Evolutionary conservation across 345 rosid species (phyloP).

Genomic region (Sisymbrium irio): DNA sequence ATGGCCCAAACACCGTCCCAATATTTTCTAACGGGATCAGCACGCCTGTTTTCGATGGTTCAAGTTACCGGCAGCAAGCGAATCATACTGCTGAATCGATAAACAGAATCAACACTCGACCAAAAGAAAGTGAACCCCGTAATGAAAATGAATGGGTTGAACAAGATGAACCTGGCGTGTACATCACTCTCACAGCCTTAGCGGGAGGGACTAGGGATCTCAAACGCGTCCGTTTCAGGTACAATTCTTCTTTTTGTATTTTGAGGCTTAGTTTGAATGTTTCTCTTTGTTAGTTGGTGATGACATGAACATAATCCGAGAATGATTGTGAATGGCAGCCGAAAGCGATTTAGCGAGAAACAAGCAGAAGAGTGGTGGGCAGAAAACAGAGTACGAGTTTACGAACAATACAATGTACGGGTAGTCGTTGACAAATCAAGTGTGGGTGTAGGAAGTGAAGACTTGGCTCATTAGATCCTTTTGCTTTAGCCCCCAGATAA

Average conservation of each 20-base stretch:
- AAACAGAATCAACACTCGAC: constrained; percentile 54
- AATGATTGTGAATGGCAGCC: constrained; percentile 51
- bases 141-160: constrained; percentile 70
- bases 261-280: not conserved
- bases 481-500: not conserved
- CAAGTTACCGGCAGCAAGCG: constrained; percentile 38
- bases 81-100: constrained; percentile 47
- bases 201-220: constrained; percentile 80
- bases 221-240: constrained; percentile 99
- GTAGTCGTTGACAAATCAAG: constrained; percentile 67
- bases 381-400: constrained; percentile 83
- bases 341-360: constrained; percentile 89
- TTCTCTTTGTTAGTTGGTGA: not conserved
- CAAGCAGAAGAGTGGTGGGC: constrained; percentile 99
- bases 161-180: constrained; percentile 98
- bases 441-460: constrained; percentile 75
- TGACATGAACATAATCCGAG: not conserved
- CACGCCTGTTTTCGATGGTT: constrained; percentile 44
- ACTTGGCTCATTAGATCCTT: constrained; percentile 48
- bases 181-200: constrained; percentile 84
- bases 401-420: constrained; percentile 85
- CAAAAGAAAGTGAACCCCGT: constrained; percentile 52
- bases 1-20: constrained; percentile 35
- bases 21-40: constrained; percentile 52
- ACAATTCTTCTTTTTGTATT: not conserved